Conservation (phyloP, 495 filamentous ascomycete species). For the Podospora australis region DNA sequence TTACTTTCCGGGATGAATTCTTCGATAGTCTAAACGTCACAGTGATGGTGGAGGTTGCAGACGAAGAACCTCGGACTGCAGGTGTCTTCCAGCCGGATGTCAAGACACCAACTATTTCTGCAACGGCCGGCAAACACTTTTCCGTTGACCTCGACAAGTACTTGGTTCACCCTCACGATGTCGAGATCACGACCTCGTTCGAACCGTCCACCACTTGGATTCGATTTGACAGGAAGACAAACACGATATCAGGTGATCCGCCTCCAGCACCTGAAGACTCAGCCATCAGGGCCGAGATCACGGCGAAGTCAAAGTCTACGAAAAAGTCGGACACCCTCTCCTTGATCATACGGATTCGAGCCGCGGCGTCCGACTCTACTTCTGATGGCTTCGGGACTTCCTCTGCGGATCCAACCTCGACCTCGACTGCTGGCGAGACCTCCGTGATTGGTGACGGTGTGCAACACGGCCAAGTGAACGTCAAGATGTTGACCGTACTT, state of each 20-base stretch:
- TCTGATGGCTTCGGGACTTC: constrained; percentile 1
- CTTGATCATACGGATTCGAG: constrained; percentile 46
- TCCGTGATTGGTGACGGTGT: constrained; percentile 1
- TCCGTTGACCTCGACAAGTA: constrained; percentile 54
- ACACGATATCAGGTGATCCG: constrained; percentile 56
- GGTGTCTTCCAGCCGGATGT: constrained; percentile 34
- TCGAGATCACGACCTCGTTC: constrained; percentile 49
- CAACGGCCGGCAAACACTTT: constrained; percentile 59
- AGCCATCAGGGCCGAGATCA: constrained; percentile 43
- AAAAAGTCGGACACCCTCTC: constrained; percentile 36
- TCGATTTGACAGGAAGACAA: constrained; percentile 50
- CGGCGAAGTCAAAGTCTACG: constrained; percentile 40
- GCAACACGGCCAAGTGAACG: constrained; percentile 6
- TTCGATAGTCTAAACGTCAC: constrained; percentile 58
- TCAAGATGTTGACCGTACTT: constrained; percentile 15
- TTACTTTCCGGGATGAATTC: constrained; percentile 58
- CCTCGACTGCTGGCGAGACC: not conserved
- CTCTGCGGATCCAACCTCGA: not conserved
- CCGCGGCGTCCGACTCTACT: constrained; percentile 12
- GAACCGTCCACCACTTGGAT: constrained; percentile 57
- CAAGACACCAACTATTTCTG: constrained; percentile 35
- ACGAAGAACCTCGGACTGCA: constrained; percentile 4
- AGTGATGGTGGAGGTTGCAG: constrained; percentile 49
- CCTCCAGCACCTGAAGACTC: constrained; percentile 36
- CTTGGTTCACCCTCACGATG: constrained; percentile 45